phyloP scores from a whole-genome alignment of 139 green algal species.

The Chlorella sp. region DNA sequence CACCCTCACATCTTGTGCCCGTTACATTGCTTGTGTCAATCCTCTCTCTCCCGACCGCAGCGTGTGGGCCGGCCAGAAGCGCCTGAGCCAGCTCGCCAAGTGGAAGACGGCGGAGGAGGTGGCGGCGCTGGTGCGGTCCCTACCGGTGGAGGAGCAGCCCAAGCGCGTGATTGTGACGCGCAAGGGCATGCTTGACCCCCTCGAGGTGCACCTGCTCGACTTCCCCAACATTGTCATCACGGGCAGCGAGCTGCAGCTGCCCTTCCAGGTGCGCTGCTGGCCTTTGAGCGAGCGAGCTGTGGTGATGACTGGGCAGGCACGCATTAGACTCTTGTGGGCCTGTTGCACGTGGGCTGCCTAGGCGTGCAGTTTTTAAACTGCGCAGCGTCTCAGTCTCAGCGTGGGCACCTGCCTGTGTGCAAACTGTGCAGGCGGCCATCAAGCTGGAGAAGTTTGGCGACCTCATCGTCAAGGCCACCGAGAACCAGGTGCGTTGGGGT shows the following conservation, averaged over 20 bases:
- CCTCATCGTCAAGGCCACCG: conserved; percentile 89
- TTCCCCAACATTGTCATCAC: conserved; percentile 99
- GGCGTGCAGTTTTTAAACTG: background rate
- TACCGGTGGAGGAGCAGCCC: conserved; percentile 98
- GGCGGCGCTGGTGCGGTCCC: conserved; percentile 88
- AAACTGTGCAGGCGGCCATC: conserved; percentile 53
- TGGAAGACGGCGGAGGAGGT: conserved; percentile 99
- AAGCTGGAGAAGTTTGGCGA: conserved; percentile 99
- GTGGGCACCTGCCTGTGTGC: background rate
- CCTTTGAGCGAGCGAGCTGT: background rate
- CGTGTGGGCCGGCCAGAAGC: conserved; percentile 99
- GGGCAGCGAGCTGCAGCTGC: conserved; percentile 96
- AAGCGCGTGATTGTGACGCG: conserved; percentile 99
- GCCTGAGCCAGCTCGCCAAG: conserved; percentile 96
- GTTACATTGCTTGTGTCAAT: too few relatives aligned
- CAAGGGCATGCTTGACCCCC: conserved; percentile 98
- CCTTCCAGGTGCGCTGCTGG: conserved; percentile 81
- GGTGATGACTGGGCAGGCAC: background rate
- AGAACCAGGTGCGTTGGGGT: too few relatives aligned
- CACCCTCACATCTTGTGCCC: background rate
- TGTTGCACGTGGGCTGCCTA: too few relatives aligned
- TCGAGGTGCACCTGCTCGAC: conserved; percentile 98
- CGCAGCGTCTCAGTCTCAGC: background rate
- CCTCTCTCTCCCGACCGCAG: too few relatives aligned
- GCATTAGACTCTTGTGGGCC: too few relatives aligned